Evolutionary conservation across 2,329 filamentous ascomycete species (phyloP), one percentile per base, ranked within the genome.

Genomic region (Penicillium sp.): DNA sequence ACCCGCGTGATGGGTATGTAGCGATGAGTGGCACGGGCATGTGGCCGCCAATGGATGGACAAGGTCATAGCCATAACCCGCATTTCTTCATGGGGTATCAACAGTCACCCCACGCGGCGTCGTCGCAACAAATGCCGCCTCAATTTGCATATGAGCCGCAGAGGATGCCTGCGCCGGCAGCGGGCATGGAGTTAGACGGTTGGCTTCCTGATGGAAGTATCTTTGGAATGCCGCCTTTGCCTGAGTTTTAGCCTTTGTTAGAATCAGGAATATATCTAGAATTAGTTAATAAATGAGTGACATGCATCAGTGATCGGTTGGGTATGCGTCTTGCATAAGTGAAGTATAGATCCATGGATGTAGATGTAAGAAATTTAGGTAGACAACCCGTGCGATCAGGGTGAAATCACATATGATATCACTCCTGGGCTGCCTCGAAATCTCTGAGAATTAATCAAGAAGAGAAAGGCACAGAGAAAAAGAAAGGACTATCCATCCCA

Each of bases 181-280:
- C 59, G 22, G 62, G 65, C 18, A 67, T 70, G 64, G 68, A 70
- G 45, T 36, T 69, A 27, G 68, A 71, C 47, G 67, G 66, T 1
- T 71, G 68, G 67, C 54, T 69, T 47, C 64, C 68, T 5, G 66
- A 67, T 43, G 65, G 67, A 16, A 68, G 62, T 52, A 60, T 70
- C 18, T 68, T 62, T 49, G 67, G 66, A 11, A 57, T 66, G 59
- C 64, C 64, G 13, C 62, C 59, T 38, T 55, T 70, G 55, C 67
- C 67, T 40, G 67, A 66, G 16, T 63, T 69, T 47, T 70, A 59
- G 60, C 45, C 3, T 39, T 11, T 24, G 43, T 22, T 34, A 16
- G 21, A 10, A 21, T 10, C n/a, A 3, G 16, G n/a, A 2, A 6
- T 21, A 40, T 18, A 8, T 21, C 38, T 40, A 40, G n/a, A 16